Evolutionary conservation across 2,329 filamentous ascomycete species (phyloP).

Genomic region (Zymoseptoria crescenta): DNA sequence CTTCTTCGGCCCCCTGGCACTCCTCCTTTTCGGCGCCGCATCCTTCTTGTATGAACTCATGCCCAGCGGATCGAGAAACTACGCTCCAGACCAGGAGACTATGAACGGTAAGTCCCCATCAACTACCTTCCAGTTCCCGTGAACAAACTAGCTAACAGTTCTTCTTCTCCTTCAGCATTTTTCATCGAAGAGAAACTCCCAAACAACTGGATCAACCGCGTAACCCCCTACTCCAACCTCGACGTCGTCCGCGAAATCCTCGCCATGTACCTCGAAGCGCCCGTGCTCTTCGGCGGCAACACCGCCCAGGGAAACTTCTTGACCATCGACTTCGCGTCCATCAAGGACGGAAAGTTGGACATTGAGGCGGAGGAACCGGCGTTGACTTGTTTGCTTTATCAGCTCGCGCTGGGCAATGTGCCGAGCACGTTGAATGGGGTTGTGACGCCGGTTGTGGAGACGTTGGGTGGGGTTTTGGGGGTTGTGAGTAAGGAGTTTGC

Average conservation of each 20-base stretch:
- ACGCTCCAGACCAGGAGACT: conserved; percentile 6
- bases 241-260: conserved; percentile 36
- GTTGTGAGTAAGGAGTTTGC: not conserved
- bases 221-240: conserved; percentile 29
- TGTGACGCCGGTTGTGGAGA: conserved; percentile 31
- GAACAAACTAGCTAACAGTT: too few relatives aligned
- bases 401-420: conserved; percentile 29
- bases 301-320: not conserved
- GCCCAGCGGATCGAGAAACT: conserved; percentile 24
- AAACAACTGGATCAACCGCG: conserved; percentile 33
- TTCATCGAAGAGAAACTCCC: conserved; percentile 39
- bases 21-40: conserved; percentile 37
- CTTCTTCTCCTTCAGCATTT: conserved; percentile 23
- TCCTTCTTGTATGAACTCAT: conserved; percentile 39
- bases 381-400: conserved; percentile 36
- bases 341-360: conserved; percentile 33
- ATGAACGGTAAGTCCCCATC: conserved; percentile 3
- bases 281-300: not conserved
- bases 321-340: conserved; percentile 32
- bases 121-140: too few relatives aligned
- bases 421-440: conserved; percentile 17
- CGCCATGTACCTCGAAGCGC: conserved; percentile 29
- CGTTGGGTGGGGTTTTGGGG: not conserved
- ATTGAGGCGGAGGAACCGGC: conserved; percentile 24
- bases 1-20: conserved; percentile 34